Percentiles rank a stretch among this genome's conserved stretches.
phyloP scores from a whole-genome alignment of 208 protist species.

The Kentomonas sorsogonicus region DNA sequence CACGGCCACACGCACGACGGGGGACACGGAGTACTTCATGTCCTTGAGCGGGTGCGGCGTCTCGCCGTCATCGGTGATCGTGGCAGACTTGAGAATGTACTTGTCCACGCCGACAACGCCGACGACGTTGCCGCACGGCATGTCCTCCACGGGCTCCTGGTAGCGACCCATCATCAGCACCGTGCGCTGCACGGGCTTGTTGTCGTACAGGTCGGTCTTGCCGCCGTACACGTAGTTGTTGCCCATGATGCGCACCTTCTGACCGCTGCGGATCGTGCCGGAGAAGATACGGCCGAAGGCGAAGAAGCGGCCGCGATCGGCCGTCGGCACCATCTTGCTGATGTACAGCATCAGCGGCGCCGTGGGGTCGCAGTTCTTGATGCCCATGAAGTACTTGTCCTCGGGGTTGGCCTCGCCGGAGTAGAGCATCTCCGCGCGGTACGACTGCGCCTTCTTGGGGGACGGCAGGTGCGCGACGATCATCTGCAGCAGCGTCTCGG shows the following conservation, averaged over 20 bases:
- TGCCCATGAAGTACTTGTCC: conserved; percentile 82
- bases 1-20: conserved; percentile 97
- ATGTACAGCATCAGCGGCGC: conserved; percentile 98
- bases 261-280: conserved; percentile 96
- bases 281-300: conserved; percentile 71
- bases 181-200: conserved; percentile 64
- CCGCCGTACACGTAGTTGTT: conserved; percentile 98
- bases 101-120: conserved; percentile 99
- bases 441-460: conserved; percentile 94
- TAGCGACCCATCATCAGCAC: conserved; percentile 91
- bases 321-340: conserved; percentile 99
- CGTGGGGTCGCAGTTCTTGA: conserved; percentile 91
- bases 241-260: conserved; percentile 98
- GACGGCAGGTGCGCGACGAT: conserved; percentile 98
- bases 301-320: conserved; percentile 92
- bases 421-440: conserved; percentile 95
- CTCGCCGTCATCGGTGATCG: conserved; percentile 91
- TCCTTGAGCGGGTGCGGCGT: conserved; percentile 59
- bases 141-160: conserved; percentile 94
- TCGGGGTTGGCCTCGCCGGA: conserved; percentile 94
- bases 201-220: conserved; percentile 94
- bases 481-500: conserved; percentile 98
- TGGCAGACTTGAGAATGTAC: conserved; percentile 98
- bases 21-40: conserved; percentile 99
- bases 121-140: conserved; percentile 98